Evolutionary conservation across 768 basidiomycete species (phyloP).

Genomic region (Pholiota molesta): DNA sequence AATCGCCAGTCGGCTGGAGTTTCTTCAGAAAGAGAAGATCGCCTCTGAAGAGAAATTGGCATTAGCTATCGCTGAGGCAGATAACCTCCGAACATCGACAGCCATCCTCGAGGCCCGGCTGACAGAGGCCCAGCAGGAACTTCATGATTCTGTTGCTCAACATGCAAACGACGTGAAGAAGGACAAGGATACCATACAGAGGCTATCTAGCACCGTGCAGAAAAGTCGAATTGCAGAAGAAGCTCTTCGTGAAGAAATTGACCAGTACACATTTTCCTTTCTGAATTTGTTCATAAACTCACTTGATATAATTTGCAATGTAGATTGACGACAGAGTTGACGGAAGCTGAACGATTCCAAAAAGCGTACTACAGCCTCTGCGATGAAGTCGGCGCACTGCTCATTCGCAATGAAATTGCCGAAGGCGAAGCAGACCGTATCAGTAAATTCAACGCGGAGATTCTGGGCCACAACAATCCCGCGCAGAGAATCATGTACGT

Average conservation of each 20-base stretch:
- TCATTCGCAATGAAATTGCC: conserved; percentile 73
- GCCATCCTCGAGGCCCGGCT: conserved; percentile 27
- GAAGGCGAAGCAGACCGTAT: conserved; percentile 80
- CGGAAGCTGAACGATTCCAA: conserved; percentile 65
- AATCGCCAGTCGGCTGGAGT: conserved; percentile 44
- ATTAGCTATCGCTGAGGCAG: conserved; percentile 19
- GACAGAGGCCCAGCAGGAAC: conserved; percentile 24
- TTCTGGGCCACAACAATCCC: conserved; percentile 83
- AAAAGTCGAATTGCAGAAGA: conserved; percentile 69
- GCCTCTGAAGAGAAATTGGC: conserved; percentile 31
- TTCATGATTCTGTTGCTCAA: conserved; percentile 32
- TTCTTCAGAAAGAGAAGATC: conserved; percentile 39
- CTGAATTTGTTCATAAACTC: neutral
- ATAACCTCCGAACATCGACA: conserved; percentile 20
- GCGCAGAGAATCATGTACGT: conserved; percentile 87
- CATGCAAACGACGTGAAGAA: conserved; percentile 43
- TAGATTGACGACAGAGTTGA: conserved; percentile 53
- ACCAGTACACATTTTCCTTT: conserved; percentile 50
- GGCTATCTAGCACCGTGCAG: conserved; percentile 52
- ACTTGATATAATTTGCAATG: neutral
- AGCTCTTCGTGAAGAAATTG: conserved; percentile 66
- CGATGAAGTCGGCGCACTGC: conserved; percentile 64
- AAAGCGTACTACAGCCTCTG: conserved; percentile 69
- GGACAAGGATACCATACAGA: conserved; percentile 49
- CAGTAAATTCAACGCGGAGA: conserved; percentile 82